Evolutionary conservation across 108 stramenopile species (phyloP).

Genomic region (Nitzschia inconspicua): DNA sequence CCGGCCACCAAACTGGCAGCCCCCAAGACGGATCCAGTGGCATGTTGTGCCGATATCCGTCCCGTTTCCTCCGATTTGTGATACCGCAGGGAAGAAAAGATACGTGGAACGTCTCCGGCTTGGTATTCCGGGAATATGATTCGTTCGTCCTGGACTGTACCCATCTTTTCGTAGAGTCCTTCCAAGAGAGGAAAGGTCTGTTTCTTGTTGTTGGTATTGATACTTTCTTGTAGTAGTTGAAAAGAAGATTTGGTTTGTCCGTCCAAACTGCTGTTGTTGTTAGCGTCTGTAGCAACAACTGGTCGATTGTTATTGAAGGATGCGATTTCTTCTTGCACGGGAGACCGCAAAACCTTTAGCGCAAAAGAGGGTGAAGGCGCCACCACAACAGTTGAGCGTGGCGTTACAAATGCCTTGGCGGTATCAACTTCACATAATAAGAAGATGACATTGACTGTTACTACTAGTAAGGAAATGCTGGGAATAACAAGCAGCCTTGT

Average conservation of each 20-base stretch:
- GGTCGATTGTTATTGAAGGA: background rate
- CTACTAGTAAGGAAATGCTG: no score
- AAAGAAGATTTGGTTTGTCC: background rate
- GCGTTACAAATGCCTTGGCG: no score
- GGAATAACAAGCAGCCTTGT: no score
- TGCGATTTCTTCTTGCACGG: background rate
- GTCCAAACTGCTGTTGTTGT: background rate
- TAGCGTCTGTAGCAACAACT: background rate
- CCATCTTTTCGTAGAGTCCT: constrained; percentile 50
- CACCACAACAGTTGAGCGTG: no score
- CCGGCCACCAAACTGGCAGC: constrained; percentile 75
- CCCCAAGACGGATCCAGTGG: constrained; percentile 47
- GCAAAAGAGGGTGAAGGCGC: no score
- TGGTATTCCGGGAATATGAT: constrained; percentile 47
- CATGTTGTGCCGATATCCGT: constrained; percentile 16
- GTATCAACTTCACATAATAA: no score
- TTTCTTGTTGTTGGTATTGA: constrained; percentile 31
- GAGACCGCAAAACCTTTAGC: background rate
- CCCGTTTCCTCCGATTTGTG: constrained; percentile 18
- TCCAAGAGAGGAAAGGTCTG: background rate
- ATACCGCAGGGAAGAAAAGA: constrained; percentile 50
- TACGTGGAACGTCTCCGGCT: constrained; percentile 47
- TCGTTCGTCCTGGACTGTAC: constrained; percentile 59
- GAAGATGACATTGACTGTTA: no score
- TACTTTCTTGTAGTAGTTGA: constrained; percentile 39